Evolutionary conservation across 2,329 filamentous ascomycete genomes (phyloP).

Genomic region (Beauveria medogensis): DNA sequence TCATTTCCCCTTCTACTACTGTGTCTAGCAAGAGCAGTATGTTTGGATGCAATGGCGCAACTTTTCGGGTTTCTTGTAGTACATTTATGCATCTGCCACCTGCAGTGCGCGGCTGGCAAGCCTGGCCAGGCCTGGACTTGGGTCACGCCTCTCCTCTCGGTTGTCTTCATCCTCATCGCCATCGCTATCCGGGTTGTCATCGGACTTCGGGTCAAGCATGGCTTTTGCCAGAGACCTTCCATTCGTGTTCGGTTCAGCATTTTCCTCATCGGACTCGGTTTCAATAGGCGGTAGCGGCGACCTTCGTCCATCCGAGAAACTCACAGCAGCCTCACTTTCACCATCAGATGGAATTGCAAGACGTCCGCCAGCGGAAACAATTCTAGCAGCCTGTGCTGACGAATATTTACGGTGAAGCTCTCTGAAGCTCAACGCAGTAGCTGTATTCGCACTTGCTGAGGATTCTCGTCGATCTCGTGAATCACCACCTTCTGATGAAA

Average conservation of each 20-base stretch:
- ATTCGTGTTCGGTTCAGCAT: constrained; percentile 1
- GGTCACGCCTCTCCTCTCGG: neutral
- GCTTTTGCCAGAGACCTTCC: neutral
- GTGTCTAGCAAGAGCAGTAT: neutral
- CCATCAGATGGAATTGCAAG: constrained; percentile 46
- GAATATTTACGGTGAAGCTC: constrained; percentile 55
- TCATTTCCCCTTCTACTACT: neutral
- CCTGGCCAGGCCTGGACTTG: neutral
- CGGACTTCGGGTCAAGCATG: neutral
- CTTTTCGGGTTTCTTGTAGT: neutral
- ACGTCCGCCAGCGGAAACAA: constrained; percentile 30
- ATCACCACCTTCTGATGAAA: constrained; percentile 34
- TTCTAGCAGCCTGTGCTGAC: constrained; percentile 40
- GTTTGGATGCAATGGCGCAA: neutral
- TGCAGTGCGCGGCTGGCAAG: neutral
- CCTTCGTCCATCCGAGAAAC: constrained; percentile 50
- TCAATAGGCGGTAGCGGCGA: constrained; percentile 48
- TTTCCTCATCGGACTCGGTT: constrained; percentile 26
- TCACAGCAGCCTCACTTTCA: constrained; percentile 52
- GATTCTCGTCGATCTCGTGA: constrained; percentile 49
- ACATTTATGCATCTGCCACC: neutral
- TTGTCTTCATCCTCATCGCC: neutral
- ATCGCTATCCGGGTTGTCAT: neutral
- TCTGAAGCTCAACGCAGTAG: constrained; percentile 57
- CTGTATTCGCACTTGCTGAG: constrained; percentile 56